These are phyloP conservation scores for Trichophyton verrucosum DNA, from an alignment of 2,329 filamentous ascomycete genomes.

Conservation along the genomic window DNA sequence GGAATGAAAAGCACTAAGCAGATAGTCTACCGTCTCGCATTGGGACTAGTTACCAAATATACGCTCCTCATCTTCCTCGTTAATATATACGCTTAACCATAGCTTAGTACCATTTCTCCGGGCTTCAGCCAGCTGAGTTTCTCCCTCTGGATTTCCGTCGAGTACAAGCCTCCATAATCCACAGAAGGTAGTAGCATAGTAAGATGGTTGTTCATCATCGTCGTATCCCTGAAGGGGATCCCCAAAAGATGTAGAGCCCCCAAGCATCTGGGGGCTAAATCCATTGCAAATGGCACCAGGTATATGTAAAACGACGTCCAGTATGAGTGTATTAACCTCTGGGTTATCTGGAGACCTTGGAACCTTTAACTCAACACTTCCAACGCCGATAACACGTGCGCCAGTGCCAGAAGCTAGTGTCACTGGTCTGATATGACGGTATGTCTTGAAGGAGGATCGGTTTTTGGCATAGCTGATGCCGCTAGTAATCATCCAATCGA, in stretches of 20 bases:
- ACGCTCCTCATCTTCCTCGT: neutral
- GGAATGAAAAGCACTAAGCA: no score
- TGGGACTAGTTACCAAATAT: neutral
- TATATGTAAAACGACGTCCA: slow-evolving; percentile 26
- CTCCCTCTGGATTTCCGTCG: neutral
- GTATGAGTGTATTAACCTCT: slow-evolving; percentile 16
- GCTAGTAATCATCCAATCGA: slow-evolving; percentile 15
- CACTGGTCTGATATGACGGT: slow-evolving; percentile 10
- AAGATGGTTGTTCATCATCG: neutral
- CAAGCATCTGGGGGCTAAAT: slow-evolving; percentile 12
- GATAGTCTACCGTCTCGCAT: no score
- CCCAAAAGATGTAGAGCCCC: neutral
- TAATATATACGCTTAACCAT: neutral
- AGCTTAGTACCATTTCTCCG: neutral
- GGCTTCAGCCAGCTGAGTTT: neutral
- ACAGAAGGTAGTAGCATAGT: neutral
- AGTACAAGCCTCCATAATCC: neutral
- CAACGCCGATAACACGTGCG: slow-evolving; percentile 19
- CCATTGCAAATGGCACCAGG: slow-evolving; percentile 26
- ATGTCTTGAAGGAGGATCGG: slow-evolving; percentile 21
- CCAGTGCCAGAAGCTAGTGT: neutral
- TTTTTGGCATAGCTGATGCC: slow-evolving; percentile 25
- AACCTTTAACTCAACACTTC: slow-evolving; percentile 23
- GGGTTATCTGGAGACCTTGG: slow-evolving; percentile 14
- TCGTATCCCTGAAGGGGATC: neutral